These are phyloP conservation scores for Beauveria varroae DNA, from an alignment of 2,329 filamentous ascomycete genomes.

Conservation along the genomic window DNA sequence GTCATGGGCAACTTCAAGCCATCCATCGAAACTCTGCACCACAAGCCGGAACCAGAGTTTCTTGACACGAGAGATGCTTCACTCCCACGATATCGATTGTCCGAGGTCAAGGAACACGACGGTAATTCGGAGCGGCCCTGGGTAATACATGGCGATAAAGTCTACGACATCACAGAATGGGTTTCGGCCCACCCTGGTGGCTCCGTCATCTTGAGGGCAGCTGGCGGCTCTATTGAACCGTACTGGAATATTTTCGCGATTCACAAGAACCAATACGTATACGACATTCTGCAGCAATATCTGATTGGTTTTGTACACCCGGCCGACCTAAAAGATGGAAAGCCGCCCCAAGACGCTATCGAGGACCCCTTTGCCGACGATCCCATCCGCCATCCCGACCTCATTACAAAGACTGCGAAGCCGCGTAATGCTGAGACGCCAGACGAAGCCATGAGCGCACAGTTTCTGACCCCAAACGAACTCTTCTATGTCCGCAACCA, in stretches of 20 bases:
- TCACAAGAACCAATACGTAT: conserved; percentile 57
- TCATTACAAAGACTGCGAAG: conserved; percentile 45
- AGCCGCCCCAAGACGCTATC: conserved; percentile 43
- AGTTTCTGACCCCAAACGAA: conserved; percentile 47
- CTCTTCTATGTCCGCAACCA: conserved; percentile 56
- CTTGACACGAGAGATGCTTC: conserved; percentile 29
- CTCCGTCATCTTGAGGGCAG: conserved; percentile 59
- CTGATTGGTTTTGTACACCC: conserved; percentile 54
- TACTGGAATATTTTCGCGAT: conserved; percentile 67
- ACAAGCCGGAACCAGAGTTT: not conserved
- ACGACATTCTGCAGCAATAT: conserved; percentile 58
- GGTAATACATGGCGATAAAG: conserved; percentile 56
- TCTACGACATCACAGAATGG: conserved; percentile 67
- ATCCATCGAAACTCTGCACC: not conserved
- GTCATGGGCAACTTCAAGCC: conserved; percentile 4
- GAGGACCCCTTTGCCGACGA: conserved; percentile 54
- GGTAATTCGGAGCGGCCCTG: conserved; percentile 47
- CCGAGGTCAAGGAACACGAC: conserved; percentile 46
- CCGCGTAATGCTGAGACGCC: conserved; percentile 58
- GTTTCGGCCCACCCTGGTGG: conserved; percentile 58
- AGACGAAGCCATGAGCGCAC: conserved; percentile 33
- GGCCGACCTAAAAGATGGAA: conserved; percentile 51
- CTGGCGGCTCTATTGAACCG: conserved; percentile 55
- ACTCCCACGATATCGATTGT: conserved; percentile 41
- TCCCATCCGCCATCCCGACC: conserved; percentile 41